Percentiles rank a stretch among this genome's conserved stretches.
Conservation (phyloP, 2,329 filamentous ascomycete species). For the Xylariaceae sp. region DNA sequence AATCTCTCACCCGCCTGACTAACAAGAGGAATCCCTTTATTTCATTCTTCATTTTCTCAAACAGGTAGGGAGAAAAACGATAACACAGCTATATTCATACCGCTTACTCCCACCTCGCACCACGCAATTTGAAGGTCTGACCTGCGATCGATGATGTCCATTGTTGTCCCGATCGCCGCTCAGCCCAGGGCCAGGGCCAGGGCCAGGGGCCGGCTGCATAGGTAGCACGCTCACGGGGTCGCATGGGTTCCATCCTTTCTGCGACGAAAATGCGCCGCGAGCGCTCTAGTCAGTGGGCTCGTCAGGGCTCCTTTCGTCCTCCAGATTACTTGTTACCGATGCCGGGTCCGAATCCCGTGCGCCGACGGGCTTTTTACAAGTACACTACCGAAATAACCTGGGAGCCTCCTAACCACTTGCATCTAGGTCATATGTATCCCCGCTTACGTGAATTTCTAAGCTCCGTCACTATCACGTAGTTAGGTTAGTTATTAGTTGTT, state of each 20-base stretch:
- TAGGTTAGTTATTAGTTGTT: no score
- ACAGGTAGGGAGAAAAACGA: not conserved
- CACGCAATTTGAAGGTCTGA: not conserved
- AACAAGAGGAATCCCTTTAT: not conserved
- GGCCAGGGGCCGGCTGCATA: no score
- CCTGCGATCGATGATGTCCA: not conserved
- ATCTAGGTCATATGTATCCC: no score
- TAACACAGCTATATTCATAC: not conserved
- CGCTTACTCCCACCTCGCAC: not conserved
- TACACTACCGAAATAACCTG: no score
- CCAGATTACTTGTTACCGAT: not conserved
- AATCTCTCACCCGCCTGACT: slow-evolving; percentile 3
- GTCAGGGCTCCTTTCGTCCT: slow-evolving; percentile 1
- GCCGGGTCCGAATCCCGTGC: not conserved
- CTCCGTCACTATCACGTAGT: no score
- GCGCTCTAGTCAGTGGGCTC: not conserved
- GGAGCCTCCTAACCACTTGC: no score
- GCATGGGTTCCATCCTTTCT: slow-evolving; percentile 13
- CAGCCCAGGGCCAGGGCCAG: not conserved
- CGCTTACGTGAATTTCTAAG: not conserved
- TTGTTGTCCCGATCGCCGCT: not conserved
- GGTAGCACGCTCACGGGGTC: slow-evolving; percentile 16
- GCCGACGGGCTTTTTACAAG: no score
- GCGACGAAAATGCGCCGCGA: slow-evolving; percentile 28
- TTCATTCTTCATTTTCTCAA: no score